Evolutionary conservation across 2,329 filamentous ascomycete species (phyloP).

Genomic region (Ilyonectria sp.): DNA sequence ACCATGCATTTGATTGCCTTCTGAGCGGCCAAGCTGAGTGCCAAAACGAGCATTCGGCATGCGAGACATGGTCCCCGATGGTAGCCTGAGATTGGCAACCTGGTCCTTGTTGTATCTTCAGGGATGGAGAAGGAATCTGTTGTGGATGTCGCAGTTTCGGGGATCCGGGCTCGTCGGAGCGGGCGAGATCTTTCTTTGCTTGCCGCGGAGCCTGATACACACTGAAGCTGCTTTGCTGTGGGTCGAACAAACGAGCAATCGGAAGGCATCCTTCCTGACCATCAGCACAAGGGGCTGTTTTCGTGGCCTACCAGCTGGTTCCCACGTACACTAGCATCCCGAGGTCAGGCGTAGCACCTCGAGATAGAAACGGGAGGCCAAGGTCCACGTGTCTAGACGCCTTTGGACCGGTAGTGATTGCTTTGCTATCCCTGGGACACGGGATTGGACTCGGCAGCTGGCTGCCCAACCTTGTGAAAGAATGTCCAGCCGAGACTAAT

Average conservation of each 20-base stretch:
- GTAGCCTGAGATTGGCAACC: neutral
- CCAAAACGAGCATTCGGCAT: constrained; percentile 8
- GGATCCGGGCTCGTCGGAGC: neutral
- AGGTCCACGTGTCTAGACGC: constrained; percentile 3
- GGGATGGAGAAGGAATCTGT: neutral
- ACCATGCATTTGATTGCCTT: neutral
- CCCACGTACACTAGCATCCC: neutral
- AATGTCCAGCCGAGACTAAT: neutral
- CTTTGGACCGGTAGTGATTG: neutral
- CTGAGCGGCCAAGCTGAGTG: neutral
- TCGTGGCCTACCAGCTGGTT: neutral
- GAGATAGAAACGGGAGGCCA: neutral
- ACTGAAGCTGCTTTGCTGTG: neutral
- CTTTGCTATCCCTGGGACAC: neutral
- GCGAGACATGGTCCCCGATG: constrained; percentile 1
- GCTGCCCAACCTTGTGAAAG: neutral
- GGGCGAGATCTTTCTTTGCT: neutral
- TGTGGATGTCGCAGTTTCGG: neutral
- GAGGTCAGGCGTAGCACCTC: neutral
- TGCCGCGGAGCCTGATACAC: neutral
- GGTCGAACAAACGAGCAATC: neutral
- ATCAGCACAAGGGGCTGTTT: neutral
- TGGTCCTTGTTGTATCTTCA: constrained; percentile 9
- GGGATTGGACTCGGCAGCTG: neutral
- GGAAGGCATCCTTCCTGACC: neutral